Conservation (phyloP, 208 protist genomes). For the Lotmaria passim region DNA sequence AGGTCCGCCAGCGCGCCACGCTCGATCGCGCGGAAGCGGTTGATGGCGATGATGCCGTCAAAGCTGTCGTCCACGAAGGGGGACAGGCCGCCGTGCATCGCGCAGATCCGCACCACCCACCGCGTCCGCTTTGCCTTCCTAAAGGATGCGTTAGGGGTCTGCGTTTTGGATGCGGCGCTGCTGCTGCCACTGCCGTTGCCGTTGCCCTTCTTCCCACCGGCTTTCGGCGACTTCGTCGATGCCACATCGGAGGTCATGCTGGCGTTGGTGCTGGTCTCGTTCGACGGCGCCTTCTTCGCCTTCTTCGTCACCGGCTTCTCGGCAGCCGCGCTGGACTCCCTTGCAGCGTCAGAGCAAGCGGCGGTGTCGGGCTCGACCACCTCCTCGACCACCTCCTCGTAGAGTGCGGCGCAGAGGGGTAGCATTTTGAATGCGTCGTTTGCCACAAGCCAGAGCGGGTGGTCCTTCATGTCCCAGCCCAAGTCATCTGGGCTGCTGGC, state of each 20-base stretch:
- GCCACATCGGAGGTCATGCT: neutral
- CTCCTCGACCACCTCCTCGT: conserved; percentile 48
- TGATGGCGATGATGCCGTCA: conserved; percentile 95
- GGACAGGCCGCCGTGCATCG: conserved; percentile 98
- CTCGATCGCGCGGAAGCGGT: conserved; percentile 93
- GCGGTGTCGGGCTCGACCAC: too few relatives aligned
- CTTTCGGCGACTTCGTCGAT: neutral
- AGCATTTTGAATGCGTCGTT: conserved; percentile 80
- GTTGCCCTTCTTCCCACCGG: neutral
- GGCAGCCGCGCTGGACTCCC: conserved; percentile 45
- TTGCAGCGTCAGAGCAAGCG: neutral
- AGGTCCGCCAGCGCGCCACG: conserved; percentile 98
- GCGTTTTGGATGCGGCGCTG: neutral
- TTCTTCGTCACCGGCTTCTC: conserved; percentile 3
- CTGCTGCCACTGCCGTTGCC: neutral
- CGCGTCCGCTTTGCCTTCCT: conserved; percentile 14
- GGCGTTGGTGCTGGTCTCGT: neutral
- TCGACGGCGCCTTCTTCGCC: neutral
- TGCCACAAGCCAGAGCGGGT: conserved; percentile 78
- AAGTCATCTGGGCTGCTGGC: conserved; percentile 26
- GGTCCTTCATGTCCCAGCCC: conserved; percentile 70
- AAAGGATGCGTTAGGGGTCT: conserved; percentile 3
- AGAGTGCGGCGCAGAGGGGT: conserved; percentile 96
- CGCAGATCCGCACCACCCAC: conserved; percentile 90
- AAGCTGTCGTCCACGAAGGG: conserved; percentile 95